Evolutionary conservation across 139 green algal genomes (phyloP), one percentile per base, ranked within the genome.

Genomic region (Monoraphidium neglectum): DNA sequence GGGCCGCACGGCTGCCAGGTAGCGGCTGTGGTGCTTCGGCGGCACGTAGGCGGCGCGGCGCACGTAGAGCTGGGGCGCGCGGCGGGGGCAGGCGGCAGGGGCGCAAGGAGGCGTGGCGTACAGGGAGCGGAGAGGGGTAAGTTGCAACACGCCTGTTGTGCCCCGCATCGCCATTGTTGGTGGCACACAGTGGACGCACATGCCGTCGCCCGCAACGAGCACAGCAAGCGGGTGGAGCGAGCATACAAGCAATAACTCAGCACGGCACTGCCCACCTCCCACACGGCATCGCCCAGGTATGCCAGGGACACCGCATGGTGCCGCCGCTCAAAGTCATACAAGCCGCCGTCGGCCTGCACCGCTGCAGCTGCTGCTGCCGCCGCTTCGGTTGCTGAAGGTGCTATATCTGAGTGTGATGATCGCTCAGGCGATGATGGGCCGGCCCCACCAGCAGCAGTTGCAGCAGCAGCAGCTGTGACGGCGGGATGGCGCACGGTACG

Each of bases 231-330:
- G 26, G 26, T 16, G 56, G 12, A 15, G 12, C 12, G 30, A 6
- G n/a, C 36, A 40, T 53, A 12, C 35, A 16, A 1, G 6, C 18
- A 15, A n/a, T 23, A 33, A 46, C 6, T 23, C 49, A 38, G n/a
- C n/a, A n/a, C n/a, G n/a, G n/a, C n/a, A 30, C 4, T 49, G 26
- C 70, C 65, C 70, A 77, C 70, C 51, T 30, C 67, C 70, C 70
- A 77, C 28, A 77, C 67, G 4, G 70, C 70, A 59, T 77, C 70
- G 0, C 70, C 70, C 2, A 77, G 70, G 53, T 69, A 77, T 16
- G 70, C 70, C 15, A 77, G 57, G 21, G 70, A 37, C 37, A 77
- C 26, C 15, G 70, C 37, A n/a, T 77, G 43, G 12, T 51, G 12
- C 12, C 43, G 8, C 8, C 8, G 43, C n/a, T n/a, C n/a, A 51